Evolutionary conservation across 495 filamentous ascomycete genomes (phyloP).

Genomic region (Hyaloscypha variabilis): DNA sequence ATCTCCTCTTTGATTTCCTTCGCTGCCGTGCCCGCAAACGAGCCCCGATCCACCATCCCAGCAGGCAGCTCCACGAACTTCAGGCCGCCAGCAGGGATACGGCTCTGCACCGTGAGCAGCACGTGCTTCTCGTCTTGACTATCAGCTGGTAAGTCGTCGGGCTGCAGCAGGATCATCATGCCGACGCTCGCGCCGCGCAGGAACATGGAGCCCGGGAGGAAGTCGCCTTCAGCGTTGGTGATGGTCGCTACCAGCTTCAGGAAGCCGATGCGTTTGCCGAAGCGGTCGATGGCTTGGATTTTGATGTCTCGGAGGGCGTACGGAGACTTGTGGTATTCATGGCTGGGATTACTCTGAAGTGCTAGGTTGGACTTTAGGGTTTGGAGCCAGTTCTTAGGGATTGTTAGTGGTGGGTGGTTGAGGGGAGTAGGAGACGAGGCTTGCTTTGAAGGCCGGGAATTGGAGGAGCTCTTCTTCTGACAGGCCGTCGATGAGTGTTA

Average conservation of each 20-base stretch:
- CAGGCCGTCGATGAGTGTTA: slow-evolving; percentile 62
- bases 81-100: slow-evolving; percentile 76
- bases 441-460: slow-evolving; percentile 69
- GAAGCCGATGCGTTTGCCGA: too few relatives aligned
- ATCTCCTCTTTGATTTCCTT: slow-evolving; percentile 85
- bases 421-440: slow-evolving; percentile 6
- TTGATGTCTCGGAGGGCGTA: too few relatives aligned
- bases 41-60: slow-evolving; percentile 86
- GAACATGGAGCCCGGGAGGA: too few relatives aligned
- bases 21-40: slow-evolving; percentile 77
- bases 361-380: too few relatives aligned
- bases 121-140: slow-evolving; percentile 63
- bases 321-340: too few relatives aligned
- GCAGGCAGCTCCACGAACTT: slow-evolving; percentile 83
- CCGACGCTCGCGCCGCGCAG: slow-evolving; percentile 80
- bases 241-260: too few relatives aligned
- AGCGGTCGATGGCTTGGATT: too few relatives aligned
- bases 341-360: too few relatives aligned
- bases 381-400: slow-evolving; percentile 60
- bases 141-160: slow-evolving; percentile 56
- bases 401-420: not conserved
- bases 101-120: slow-evolving; percentile 80
- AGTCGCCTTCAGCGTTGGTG: too few relatives aligned
- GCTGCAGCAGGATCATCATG: slow-evolving; percentile 79
- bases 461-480: slow-evolving; percentile 62